Evolutionary conservation across 2,329 filamentous ascomycete genomes (phyloP).

Genomic region (Aspergillus sp.): DNA sequence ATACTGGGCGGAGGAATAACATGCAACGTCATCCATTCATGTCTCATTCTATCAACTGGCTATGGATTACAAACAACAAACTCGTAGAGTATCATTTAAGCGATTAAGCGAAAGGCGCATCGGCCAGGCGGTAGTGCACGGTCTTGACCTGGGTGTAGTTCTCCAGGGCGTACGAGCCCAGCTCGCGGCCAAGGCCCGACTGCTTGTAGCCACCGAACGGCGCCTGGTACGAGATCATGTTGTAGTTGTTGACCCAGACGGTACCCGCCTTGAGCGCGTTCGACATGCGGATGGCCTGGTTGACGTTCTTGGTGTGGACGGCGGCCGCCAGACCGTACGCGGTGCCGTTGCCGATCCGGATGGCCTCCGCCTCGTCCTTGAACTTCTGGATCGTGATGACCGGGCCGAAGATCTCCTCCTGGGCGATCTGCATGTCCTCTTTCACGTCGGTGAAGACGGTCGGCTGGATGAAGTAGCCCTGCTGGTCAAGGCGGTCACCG

Average conservation of each 20-base stretch:
- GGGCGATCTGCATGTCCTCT: conserved; percentile 60
- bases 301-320: conserved; percentile 67
- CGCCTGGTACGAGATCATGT: conserved; percentile 48
- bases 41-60: too few species aligned
- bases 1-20: too few species aligned
- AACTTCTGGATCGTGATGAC: conserved; percentile 67
- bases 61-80: neutral
- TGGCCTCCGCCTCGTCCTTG: conserved; percentile 60
- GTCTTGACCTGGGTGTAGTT: conserved; percentile 44
- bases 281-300: conserved; percentile 67
- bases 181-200: conserved; percentile 36
- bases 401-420: conserved; percentile 72
- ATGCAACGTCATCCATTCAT: too few species aligned
- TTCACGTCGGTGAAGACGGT: conserved; percentile 71
- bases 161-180: conserved; percentile 40
- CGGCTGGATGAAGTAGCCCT: conserved; percentile 82
- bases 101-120: conserved; percentile 35
- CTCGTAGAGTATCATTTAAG: conserved; percentile 4
- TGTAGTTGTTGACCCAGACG: conserved; percentile 61
- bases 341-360: conserved; percentile 61
- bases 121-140: conserved; percentile 33
- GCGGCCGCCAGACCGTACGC: conserved; percentile 68
- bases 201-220: conserved; percentile 39
- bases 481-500: conserved; percentile 60
- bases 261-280: conserved; percentile 59